These are phyloP conservation scores for Sequoiadendron giganteum DNA, from an alignment of 75 land plant species.

Conservation along the genomic window DNA sequence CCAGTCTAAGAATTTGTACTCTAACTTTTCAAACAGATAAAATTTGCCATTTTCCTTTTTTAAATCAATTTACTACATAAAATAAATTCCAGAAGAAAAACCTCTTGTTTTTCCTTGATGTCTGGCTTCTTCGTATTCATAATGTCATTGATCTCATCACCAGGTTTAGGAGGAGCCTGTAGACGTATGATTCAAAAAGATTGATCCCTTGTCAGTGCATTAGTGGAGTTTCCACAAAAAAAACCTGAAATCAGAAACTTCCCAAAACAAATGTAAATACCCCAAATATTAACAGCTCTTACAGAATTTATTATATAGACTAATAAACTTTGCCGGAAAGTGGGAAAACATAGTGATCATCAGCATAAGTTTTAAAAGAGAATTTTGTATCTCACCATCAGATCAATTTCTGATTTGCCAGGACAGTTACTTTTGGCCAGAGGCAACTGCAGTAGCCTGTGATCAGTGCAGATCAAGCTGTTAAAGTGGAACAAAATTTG, in stretches of 20 bases:
- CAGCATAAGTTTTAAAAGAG: neutral
- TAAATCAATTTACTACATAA: neutral
- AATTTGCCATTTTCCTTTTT: neutral
- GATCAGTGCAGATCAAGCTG: neutral
- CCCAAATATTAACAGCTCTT: neutral
- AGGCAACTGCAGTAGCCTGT: neutral
- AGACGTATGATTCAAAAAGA: neutral
- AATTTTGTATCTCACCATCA: neutral
- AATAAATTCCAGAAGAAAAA: slow-evolving; percentile 4
- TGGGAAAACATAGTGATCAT: neutral
- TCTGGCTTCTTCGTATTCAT: neutral
- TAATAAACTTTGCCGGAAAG: neutral
- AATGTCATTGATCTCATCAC: slow-evolving; percentile 1
- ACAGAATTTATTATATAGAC: neutral
- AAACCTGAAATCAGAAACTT: neutral
- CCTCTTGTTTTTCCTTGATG: slow-evolving; percentile 9
- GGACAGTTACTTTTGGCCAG: neutral
- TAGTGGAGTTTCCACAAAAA: neutral
- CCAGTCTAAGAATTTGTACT: neutral
- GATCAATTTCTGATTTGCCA: neutral
- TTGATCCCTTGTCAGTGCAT: neutral
- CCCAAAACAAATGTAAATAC: neutral
- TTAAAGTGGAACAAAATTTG: neutral
- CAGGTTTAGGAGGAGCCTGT: slow-evolving; percentile 2
- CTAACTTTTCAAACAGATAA: neutral